Base-by-base conservation (phyloP, 2,329 filamentous ascomycete species). In the Epichloe uncinata region DNA sequence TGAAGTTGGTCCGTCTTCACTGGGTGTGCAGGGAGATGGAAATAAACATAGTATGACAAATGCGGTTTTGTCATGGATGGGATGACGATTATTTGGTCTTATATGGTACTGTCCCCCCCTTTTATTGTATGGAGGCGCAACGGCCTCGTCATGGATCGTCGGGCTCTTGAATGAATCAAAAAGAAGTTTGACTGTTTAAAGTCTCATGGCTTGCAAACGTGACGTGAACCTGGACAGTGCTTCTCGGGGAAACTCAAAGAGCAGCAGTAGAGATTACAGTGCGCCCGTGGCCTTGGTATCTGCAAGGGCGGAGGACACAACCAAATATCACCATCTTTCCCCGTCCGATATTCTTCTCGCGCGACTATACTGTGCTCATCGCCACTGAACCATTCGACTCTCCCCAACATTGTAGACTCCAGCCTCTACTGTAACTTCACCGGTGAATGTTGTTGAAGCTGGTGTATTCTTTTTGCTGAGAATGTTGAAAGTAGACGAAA, bases 21-120 rank as follows among this genome's bases (percentile, higher is more conserved):
- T 68, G 66, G 66, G 66, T 68, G 66, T 64, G 65, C 66, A 68
- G 66, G 56, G 55, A 54, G 61, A 55, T 60, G 18, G 45, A 8
- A 22, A 7, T 12, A 3, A 36, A 13, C 5, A 36, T 36, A n/a
- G 35, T n/a, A 6, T 36, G 13, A 37, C 16, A 30, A n/a, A 13
- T 30, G 13, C 37, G 20, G 18, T 1, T 9, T 46, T 18, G 22
- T 36, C 35, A 46, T 46, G 35, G n/a, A 18, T 9, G 41, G 41
- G 26, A 18, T 43, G 26, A 43, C 22, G 22, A 41, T 41, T 12
- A 18, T 22, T 41, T 26, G 12, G n/a, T n/a, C n/a, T n/a, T n/a
- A n/a, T n/a, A n/a, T n/a, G n/a, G n/a, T n/a, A n/a, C n/a, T n/a
- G n/a, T n/a, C 26, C 8, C 26, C 26, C 22, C 26, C 26, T 34